Conservation (phyloP, 2,329 filamentous ascomycete species). For the Ophiostoma tasmaniense region DNA sequence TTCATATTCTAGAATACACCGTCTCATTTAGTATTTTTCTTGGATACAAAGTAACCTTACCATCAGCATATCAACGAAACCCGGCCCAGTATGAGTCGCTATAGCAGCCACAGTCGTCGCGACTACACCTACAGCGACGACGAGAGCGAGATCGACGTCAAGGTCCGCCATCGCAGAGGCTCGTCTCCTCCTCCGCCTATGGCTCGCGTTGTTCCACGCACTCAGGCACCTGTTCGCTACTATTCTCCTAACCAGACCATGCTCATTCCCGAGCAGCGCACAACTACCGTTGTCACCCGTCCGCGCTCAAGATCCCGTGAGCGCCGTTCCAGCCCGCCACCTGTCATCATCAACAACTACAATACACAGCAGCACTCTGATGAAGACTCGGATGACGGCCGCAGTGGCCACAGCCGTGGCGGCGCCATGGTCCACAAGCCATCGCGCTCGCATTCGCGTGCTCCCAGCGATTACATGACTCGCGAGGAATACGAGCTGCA, state of each 20-base stretch:
- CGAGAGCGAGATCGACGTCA: constrained; percentile 46
- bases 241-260: constrained; percentile 30
- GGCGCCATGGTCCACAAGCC: constrained; percentile 23
- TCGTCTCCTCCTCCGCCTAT: constrained; percentile 23
- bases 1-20: neutral
- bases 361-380: constrained; percentile 34
- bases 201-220: constrained; percentile 21
- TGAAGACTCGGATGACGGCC: constrained; percentile 28
- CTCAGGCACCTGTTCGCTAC: constrained; percentile 32
- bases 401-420: constrained; percentile 19
- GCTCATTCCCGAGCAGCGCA: constrained; percentile 39
- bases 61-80: neutral
- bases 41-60: neutral
- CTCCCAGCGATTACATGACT: constrained; percentile 28
- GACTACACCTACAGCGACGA: constrained; percentile 39
- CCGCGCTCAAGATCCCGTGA: constrained; percentile 39
- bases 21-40: neutral
- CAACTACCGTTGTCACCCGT: constrained; percentile 34
- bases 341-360: constrained; percentile 51
- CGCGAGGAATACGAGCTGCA: constrained; percentile 34
- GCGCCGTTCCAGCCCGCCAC: constrained; percentile 38
- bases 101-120: neutral
- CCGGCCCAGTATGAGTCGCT: constrained; percentile 22
- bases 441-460: constrained; percentile 20
- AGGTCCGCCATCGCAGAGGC: constrained; percentile 33